Evolutionary conservation across 805 yeast species (phyloP).

Genomic region (Lachancea lanzarotensis): DNA sequence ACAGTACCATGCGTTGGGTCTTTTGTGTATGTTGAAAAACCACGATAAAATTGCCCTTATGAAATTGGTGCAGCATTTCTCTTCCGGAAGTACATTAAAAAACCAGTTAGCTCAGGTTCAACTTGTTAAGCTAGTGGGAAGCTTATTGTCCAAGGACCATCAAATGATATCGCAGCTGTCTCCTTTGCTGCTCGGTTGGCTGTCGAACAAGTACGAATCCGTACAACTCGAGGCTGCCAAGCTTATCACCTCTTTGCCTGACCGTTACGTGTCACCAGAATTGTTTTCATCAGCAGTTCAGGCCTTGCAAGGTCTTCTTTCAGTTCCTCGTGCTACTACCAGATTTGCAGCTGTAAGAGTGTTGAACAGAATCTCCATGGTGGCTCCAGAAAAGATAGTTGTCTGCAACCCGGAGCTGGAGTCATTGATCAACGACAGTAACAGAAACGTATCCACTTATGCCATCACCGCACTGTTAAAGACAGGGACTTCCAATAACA

Average conservation of each 20-base stretch:
- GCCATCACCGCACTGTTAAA: conserved; percentile 94
- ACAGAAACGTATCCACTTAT: conserved; percentile 89
- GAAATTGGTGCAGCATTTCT: conserved; percentile 78
- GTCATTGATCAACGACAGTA: conserved; percentile 75
- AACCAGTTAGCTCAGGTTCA: conserved; percentile 81
- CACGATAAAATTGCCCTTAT: conserved; percentile 92
- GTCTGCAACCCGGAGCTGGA: conserved; percentile 83
- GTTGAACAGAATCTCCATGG: conserved; percentile 76
- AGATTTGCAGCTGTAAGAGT: conserved; percentile 92
- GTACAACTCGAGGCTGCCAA: conserved; percentile 91
- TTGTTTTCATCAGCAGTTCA: conserved; percentile 65
- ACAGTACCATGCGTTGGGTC: conserved; percentile 93
- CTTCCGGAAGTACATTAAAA: conserved; percentile 54
- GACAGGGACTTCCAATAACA: conserved; percentile 86
- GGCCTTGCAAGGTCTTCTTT: conserved; percentile 66
- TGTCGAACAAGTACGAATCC: conserved; percentile 77
- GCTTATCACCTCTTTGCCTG: conserved; percentile 37
- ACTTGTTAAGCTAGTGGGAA: conserved; percentile 74
- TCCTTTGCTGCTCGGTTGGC: conserved; percentile 60
- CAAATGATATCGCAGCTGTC: conserved; percentile 41
- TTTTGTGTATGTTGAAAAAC: conserved; percentile 77
- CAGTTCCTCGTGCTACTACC: conserved; percentile 85
- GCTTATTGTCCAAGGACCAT: conserved; percentile 66
- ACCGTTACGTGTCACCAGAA: conserved; percentile 51
- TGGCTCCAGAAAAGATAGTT: conserved; percentile 70